These are phyloP conservation scores for Geosmithia morbida DNA, from an alignment of 2,329 filamentous ascomycete genomes.

Conservation along the genomic window DNA sequence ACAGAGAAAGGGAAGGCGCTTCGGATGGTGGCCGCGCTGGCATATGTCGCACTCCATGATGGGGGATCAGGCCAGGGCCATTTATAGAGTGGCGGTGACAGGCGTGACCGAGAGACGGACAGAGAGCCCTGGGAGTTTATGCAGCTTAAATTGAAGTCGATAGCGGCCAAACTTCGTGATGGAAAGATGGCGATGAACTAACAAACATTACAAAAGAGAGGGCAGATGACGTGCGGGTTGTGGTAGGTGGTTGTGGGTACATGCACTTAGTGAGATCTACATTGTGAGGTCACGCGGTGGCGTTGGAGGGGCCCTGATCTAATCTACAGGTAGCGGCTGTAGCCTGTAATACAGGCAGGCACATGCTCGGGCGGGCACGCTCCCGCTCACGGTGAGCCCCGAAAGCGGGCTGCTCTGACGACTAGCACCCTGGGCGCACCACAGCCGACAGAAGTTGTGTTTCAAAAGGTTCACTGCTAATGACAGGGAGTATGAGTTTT, in stretches of 20 bases:
- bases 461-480: no score
- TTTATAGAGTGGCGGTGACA: not conserved
- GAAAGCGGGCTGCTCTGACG: no score
- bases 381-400: no score
- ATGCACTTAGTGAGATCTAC: not conserved
- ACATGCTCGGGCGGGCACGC: no score
- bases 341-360: no score
- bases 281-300: not conserved
- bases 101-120: no score
- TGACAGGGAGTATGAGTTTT: no score
- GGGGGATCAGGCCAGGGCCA: not conserved
- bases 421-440: no score
- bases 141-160: not conserved
- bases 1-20: conserved; percentile 51
- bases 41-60: conserved; percentile 59
- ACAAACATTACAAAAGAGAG: not conserved
- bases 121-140: no score
- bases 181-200: not conserved
- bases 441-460: no score
- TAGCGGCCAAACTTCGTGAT: not conserved
- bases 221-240: not conserved
- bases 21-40: conserved; percentile 35
- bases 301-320: not conserved
- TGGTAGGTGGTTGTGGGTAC: not conserved
- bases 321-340: no score